phyloP scores from a whole-genome alignment of 1,284 basidiomycete genomes.

The Cryptococcus sp. region DNA sequence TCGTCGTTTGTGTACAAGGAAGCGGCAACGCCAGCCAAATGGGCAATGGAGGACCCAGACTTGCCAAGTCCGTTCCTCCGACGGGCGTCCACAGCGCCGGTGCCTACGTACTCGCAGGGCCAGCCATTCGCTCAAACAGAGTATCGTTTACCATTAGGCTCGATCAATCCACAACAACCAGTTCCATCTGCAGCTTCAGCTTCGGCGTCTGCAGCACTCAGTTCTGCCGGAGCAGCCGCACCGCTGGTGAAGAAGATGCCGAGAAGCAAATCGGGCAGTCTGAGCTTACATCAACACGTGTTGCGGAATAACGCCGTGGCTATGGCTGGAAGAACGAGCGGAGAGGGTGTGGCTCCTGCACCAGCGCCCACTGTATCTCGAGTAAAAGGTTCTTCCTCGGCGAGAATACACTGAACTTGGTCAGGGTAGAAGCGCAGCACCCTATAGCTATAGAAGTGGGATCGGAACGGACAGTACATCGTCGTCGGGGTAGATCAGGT shows the following conservation, averaged over 20 bases:
- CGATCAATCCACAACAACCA: constrained; percentile 15
- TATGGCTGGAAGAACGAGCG: constrained; percentile 20
- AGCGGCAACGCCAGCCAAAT: constrained; percentile 49
- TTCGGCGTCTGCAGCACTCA: neutral
- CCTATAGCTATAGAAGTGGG: too few relatives aligned
- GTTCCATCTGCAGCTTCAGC: neutral
- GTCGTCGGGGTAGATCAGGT: too few relatives aligned
- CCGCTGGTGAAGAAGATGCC: constrained; percentile 14
- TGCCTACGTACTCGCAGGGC: neutral
- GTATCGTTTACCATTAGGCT: constrained; percentile 18
- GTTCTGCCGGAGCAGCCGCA: neutral
- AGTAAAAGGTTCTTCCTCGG: too few relatives aligned
- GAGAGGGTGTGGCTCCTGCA: constrained; percentile 10
- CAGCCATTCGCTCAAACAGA: constrained; percentile 1
- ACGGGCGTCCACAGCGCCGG: constrained; percentile 18
- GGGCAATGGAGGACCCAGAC: constrained; percentile 45
- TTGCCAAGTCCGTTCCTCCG: constrained; percentile 45
- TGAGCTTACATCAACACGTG: constrained; percentile 39
- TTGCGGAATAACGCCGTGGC: constrained; percentile 33
- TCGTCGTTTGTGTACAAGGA: constrained; percentile 37
- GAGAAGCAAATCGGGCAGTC: constrained; percentile 30
- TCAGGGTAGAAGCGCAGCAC: too few relatives aligned
- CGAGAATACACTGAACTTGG: too few relatives aligned
- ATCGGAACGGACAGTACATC: too few relatives aligned
- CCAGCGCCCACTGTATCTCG: too few relatives aligned